These are phyloP conservation scores for Phytophthora nicotianae DNA, from an alignment of 352 stramenopile species.

Conservation along the genomic window DNA sequence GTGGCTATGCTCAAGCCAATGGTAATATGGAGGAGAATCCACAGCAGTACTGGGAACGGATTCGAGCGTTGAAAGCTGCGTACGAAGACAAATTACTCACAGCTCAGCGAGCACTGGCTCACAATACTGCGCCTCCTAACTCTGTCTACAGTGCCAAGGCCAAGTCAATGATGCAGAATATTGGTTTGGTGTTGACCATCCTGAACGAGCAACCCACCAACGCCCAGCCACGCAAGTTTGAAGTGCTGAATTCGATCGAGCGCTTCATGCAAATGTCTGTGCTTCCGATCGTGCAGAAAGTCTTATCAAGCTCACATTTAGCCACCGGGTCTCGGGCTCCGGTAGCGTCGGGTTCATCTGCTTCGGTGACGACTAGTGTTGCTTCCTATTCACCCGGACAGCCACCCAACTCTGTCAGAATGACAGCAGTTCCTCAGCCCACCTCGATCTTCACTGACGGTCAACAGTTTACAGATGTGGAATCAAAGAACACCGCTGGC, in stretches of 20 bases:
- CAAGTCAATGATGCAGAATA: slow-evolving; percentile 85
- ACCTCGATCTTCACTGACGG: slow-evolving; percentile 9
- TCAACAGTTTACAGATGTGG: slow-evolving; percentile 5
- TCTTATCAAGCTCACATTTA: slow-evolving; percentile 34
- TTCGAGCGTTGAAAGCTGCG: slow-evolving; percentile 56
- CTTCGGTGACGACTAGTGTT: slow-evolving; percentile 6
- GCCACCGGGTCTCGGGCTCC: slow-evolving; percentile 6
- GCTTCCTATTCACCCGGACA: slow-evolving; percentile 15
- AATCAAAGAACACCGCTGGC: slow-evolving; percentile 9
- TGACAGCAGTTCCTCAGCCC: slow-evolving; percentile 1
- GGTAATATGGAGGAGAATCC: slow-evolving; percentile 37
- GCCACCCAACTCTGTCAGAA: neutral
- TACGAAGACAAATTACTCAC: slow-evolving; percentile 57
- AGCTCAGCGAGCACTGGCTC: slow-evolving; percentile 68
- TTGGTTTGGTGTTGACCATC: slow-evolving; percentile 70
- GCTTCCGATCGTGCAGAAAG: slow-evolving; percentile 75
- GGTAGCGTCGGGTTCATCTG: slow-evolving; percentile 1
- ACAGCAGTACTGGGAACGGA: slow-evolving; percentile 75
- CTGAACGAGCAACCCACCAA: slow-evolving; percentile 50
- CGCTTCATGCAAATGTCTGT: slow-evolving; percentile 82
- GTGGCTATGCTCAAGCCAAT: slow-evolving; percentile 24
- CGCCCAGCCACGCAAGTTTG: slow-evolving; percentile 60
- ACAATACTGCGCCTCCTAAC: slow-evolving; percentile 67
- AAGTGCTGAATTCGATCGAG: slow-evolving; percentile 82
- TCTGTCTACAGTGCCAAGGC: slow-evolving; percentile 71